A percentile compares a stretch with the other conserved stretches of the same genome.
These are phyloP conservation scores for Lepidium africanum DNA, from an alignment of 345 rosid genomes.

Conservation along the genomic window DNA sequence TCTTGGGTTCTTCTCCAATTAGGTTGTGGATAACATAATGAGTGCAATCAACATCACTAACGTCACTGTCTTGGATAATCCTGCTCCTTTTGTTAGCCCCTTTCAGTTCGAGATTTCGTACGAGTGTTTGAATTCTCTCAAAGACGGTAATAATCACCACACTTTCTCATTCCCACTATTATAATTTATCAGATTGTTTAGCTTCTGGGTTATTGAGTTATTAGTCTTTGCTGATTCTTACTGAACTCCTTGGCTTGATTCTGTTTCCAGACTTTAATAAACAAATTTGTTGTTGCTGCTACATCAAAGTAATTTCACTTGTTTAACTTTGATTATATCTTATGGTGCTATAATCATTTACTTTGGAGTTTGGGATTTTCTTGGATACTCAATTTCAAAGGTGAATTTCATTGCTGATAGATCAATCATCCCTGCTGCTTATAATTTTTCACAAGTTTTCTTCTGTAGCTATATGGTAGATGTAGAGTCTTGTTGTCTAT, in stretches of 20 bases:
- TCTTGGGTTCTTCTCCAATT: constrained; percentile 19
- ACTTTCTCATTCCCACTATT: background rate
- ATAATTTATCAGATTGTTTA: background rate
- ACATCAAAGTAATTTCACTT: background rate
- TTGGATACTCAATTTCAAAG: background rate
- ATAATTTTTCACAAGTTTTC: background rate
- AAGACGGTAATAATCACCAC: constrained; percentile 54
- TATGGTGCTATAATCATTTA: background rate
- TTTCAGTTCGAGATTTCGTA: constrained; percentile 98
- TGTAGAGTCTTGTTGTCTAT: background rate
- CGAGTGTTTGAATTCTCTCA: constrained; percentile 90
- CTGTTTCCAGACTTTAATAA: background rate
- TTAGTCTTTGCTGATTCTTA: background rate
- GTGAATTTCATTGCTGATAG: background rate
- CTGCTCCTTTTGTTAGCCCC: constrained; percentile 76
- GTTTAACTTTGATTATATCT: background rate
- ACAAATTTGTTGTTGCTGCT: background rate
- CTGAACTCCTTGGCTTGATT: background rate
- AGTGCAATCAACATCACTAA: constrained; percentile 92
- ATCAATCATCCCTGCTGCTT: background rate
- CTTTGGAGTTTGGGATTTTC: background rate
- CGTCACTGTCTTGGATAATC: constrained; percentile 85
- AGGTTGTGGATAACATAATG: constrained; percentile 30
- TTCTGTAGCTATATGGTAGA: background rate
- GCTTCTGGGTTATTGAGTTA: background rate